These are phyloP conservation scores for Penicillium sp. DNA, from an alignment of 2,329 filamentous ascomycete genomes.

Conservation along the genomic window DNA sequence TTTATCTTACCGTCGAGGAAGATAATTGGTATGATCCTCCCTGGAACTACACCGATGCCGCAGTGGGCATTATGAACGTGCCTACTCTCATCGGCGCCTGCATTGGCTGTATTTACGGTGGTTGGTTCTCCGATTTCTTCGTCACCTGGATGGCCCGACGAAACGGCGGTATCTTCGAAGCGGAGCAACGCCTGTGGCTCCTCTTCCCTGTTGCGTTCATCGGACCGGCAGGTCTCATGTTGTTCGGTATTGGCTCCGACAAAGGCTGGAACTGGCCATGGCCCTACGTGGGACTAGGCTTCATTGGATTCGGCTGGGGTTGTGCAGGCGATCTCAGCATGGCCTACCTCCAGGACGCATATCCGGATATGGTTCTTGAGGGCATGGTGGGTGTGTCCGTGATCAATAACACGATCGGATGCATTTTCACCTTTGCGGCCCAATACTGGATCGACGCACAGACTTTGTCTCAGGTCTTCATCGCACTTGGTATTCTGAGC, in stretches of 20 bases:
- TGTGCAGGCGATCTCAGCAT: constrained; percentile 59
- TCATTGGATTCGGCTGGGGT: constrained; percentile 62
- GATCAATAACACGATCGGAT: constrained; percentile 58
- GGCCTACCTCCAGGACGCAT: constrained; percentile 58
- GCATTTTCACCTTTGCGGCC: constrained; percentile 56
- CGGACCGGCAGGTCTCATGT: constrained; percentile 53
- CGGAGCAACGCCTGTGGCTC: constrained; percentile 56
- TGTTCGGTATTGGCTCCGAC: constrained; percentile 54
- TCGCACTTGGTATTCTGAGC: constrained; percentile 54
- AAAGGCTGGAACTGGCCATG: constrained; percentile 54
- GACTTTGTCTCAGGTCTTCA: constrained; percentile 51
- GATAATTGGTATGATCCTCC: constrained; percentile 57
- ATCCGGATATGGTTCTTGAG: constrained; percentile 59
- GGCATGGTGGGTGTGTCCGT: constrained; percentile 61
- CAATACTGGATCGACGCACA: constrained; percentile 51
- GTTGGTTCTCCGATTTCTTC: constrained; percentile 58
- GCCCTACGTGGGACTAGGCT: constrained; percentile 57
- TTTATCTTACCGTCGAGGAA: constrained; percentile 60
- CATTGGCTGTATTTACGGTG: constrained; percentile 59
- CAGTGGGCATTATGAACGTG: constrained; percentile 60
- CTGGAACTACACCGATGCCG: constrained; percentile 57
- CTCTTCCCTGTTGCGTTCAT: constrained; percentile 53
- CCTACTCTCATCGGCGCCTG: constrained; percentile 50
- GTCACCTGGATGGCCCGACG: constrained; percentile 57
- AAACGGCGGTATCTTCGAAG: constrained; percentile 57